Evolutionary conservation across 495 filamentous ascomycete species (phyloP), one percentile per base, ranked within the genome.

Genomic region (Trichodelitschia bisporula): DNA sequence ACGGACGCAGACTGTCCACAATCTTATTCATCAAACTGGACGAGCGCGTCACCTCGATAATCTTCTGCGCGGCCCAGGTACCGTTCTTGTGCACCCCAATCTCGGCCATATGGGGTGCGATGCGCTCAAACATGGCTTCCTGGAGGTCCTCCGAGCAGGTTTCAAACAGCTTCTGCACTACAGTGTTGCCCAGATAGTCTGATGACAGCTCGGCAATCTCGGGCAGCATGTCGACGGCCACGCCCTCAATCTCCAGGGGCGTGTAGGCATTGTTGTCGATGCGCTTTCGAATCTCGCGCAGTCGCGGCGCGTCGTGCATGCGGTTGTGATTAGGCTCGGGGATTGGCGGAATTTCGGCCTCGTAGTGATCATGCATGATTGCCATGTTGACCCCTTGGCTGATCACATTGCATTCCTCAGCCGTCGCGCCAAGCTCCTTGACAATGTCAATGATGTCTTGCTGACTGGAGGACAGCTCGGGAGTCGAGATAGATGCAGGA

Each of bases 11-110:
- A 37, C 72, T 62, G 36, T 90, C 66, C 18, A 89, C 72, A 40
- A 93, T 80, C 48, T 78, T 59, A 19, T 61, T 53, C 69, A 82
- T 84, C 55, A 95, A 80, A 30, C 61, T 59, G 3, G 76, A 73
- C 2, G 72, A 77, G 48, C 82, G 73, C 38, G 78, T 77, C 13
- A 91, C 79, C 49, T 97, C 86, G 39, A 95, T 93, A 41, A 97
- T 95, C 64, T 95, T 97, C 52, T 97, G 86, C 0, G 83, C 86
- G 34, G 86, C 86, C 86, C 86, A 97, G 3, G 86, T 97, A 25
- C 86, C 86, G 41, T 97, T 97, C 60, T 97, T 97, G 61, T 97
- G 86, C 21, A 92, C 69, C 32, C 86, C 86, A 50, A 95, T 92
- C 49, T 95, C 83, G 12, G 80, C 80, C 43, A 95, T 63, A 48